These are phyloP conservation scores for Eucalyptus polyanthemos DNA, from an alignment of 345 rosid species.

Conservation along the genomic window DNA sequence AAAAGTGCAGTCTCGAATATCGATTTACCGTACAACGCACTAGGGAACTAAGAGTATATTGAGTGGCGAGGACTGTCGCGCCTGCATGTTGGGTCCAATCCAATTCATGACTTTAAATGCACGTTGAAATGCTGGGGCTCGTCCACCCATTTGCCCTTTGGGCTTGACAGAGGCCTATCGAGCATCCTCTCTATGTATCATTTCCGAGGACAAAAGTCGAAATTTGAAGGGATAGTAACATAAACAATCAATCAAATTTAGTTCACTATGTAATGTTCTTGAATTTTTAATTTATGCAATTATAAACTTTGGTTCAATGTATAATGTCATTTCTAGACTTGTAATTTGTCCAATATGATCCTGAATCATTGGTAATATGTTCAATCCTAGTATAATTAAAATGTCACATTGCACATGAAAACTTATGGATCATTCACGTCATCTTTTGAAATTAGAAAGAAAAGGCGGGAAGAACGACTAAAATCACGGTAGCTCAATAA, in stretches of 20 bases:
- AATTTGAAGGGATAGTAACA: fast-evolving
- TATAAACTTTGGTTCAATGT: fast-evolving
- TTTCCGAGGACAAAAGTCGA: not conserved
- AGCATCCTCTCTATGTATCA: not conserved
- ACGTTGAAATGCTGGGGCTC: not conserved
- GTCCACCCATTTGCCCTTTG: not conserved
- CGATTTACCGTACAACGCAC: not conserved
- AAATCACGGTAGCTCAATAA: not conserved
- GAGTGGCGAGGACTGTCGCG: fast-evolving
- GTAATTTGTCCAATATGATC: fast-evolving
- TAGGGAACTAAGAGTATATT: fast-evolving
- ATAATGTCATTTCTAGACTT: fast-evolving
- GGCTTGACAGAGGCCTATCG: not conserved
- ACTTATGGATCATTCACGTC: fast-evolving
- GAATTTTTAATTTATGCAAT: not conserved
- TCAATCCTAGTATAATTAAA: not conserved
- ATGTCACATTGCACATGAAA: fast-evolving
- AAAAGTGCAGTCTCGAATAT: not conserved
- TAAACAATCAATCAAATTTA: fast-evolving
- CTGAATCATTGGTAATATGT: fast-evolving
- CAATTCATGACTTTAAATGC: not conserved
- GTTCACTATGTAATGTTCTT: fast-evolving
- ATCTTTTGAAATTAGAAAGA: not conserved
- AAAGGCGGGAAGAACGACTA: not conserved
- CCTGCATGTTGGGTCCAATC: not conserved